Evolutionary conservation across 768 basidiomycete genomes (phyloP).

Genomic region (Pleurotus pulmonarius): DNA sequence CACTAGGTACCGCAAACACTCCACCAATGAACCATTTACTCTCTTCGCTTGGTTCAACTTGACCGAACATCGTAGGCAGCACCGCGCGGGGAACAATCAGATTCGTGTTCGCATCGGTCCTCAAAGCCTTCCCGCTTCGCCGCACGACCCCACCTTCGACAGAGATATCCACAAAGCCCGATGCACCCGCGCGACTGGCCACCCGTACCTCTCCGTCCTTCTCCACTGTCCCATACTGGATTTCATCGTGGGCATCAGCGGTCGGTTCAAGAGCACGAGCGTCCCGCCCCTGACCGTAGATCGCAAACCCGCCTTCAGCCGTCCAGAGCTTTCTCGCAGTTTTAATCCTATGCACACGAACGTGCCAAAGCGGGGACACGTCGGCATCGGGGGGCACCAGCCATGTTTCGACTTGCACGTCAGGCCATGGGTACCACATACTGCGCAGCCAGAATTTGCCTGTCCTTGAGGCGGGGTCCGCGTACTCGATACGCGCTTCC

Average conservation of each 20-base stretch:
- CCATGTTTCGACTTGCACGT: constrained; percentile 73
- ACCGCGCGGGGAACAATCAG: constrained; percentile 63
- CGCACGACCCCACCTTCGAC: background rate
- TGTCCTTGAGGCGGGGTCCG: constrained; percentile 1
- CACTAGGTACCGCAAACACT: constrained; percentile 57
- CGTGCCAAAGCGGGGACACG: constrained; percentile 63
- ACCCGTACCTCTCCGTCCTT: constrained; percentile 46
- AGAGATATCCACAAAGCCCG: constrained; percentile 52
- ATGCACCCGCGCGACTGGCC: constrained; percentile 56
- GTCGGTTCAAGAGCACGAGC: constrained; percentile 55
- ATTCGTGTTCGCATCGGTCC: constrained; percentile 72
- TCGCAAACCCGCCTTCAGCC: constrained; percentile 70
- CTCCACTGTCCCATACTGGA: constrained; percentile 46
- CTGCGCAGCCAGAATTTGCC: constrained; percentile 47
- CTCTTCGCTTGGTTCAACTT: constrained; percentile 32
- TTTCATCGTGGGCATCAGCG: constrained; percentile 17
- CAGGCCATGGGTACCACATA: constrained; percentile 74
- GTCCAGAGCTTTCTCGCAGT: constrained; percentile 47
- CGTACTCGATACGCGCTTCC: constrained; percentile 53
- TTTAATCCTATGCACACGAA: constrained; percentile 62
- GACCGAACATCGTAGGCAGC: constrained; percentile 58
- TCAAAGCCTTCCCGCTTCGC: constrained; percentile 41
- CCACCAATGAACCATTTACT: constrained; percentile 63
- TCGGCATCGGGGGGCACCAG: constrained; percentile 50
- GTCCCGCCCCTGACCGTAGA: constrained; percentile 62